Base-by-base conservation (phyloP, 179 eudicot genomes). In the Camellia oleifera region DNA sequence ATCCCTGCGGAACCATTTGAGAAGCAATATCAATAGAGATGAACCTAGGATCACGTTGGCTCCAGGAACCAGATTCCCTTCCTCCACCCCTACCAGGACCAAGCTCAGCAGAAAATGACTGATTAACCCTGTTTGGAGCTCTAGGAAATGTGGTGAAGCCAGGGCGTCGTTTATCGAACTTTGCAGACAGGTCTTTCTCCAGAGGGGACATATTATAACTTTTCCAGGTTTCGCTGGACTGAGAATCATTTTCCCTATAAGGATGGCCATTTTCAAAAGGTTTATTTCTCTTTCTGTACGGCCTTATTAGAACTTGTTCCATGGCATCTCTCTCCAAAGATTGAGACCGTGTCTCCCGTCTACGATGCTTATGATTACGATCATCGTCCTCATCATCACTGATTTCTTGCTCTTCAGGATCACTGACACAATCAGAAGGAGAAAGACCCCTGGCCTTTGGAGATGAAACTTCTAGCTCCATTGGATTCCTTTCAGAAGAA, bases 311-410 rank as follows among this genome's bases (percentile, higher is more conserved):
- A 83, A 87, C 83, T 80, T 91, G 92, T 69, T 91, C 98, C 6
- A 74, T 23, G 14, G 90, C 69, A 88, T 89, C 96, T 81, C 89
- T 83, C 77, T 91, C 99, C 81, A 71, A 50, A 62, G 96, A 92
- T 60, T 92, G 99, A 78, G 96, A 90, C 79, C 79, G 86, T 60
- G 91, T 84, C 8, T 92, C 99, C 82, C 90, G 82, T 83, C 94
- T 92, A 75, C 99, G 93, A 84, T 94, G 99, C 89, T 96, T 96
- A 85, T 96, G 99, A 80, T 96, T 96, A 75, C 98, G 97, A 84
- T 96, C 99, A 89, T 95, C 98, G 77, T 95, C 98, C 40, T 94
- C 98, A 50, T 95, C 95, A 69, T 95, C 99, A 86, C 93, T 94
- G 45, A 92, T 83, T 87, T 94, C 98, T 80, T 88, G 92, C 85